A percentile compares a stretch with the other conserved stretches of the same genome.
Conservation (phyloP, 257 asterid genomes). For the Lantana camara region DNA sequence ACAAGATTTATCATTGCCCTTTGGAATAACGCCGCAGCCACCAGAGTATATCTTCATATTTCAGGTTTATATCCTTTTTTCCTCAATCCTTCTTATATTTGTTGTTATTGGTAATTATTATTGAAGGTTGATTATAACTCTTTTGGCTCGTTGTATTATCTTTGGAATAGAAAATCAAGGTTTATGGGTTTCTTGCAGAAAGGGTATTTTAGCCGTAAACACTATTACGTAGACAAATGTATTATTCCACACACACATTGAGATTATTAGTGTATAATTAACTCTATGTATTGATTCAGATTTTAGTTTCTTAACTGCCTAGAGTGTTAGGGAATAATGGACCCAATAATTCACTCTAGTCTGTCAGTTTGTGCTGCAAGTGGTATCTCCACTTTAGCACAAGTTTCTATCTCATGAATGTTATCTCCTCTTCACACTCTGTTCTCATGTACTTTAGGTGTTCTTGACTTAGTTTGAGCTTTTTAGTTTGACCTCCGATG, state of each 20-base stretch:
- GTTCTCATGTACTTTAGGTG: conserved; percentile 32
- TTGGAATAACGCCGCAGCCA: conserved; percentile 31
- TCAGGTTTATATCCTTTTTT: conserved; percentile 30
- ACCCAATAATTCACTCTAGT: conserved; percentile 36
- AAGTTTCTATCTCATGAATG: conserved; percentile 40
- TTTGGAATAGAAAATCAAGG: conserved; percentile 11
- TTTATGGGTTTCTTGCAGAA: neutral
- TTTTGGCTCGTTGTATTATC: neutral
- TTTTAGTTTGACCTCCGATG: conserved; percentile 53
- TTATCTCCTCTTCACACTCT: conserved; percentile 23
- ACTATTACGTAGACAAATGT: no score
- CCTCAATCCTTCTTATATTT: conserved; percentile 5
- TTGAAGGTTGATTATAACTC: conserved; percentile 17
- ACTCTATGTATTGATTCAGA: conserved; percentile 5
- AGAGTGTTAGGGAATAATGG: conserved; percentile 27
- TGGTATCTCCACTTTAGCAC: conserved; percentile 56
- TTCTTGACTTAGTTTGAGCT: conserved; percentile 49
- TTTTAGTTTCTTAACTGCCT: conserved; percentile 15
- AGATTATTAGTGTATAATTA: neutral
- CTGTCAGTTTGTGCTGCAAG: conserved; percentile 42
- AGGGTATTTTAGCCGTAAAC: conserved; percentile 15
- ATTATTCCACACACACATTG: neutral
- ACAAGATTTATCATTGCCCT: conserved; percentile 14
- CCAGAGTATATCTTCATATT: conserved; percentile 24
- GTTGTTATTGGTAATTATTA: conserved; percentile 18